Base-by-base conservation (phyloP, 2,329 filamentous ascomycete genomes). In the Exophiala sp. region DNA sequence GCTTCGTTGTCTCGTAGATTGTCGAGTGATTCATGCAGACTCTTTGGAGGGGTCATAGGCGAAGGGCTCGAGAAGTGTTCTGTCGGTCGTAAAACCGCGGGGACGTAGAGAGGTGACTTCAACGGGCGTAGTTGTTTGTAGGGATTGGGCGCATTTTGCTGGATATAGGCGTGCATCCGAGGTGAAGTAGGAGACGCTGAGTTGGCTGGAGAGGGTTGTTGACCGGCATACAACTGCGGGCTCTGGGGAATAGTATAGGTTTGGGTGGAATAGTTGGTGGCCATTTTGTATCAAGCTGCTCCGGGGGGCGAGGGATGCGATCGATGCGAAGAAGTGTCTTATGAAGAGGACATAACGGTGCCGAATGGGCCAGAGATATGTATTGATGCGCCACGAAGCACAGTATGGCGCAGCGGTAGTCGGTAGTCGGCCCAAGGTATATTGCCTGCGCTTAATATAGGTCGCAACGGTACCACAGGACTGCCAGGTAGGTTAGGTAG, bases 71-170 rank as follows among this genome's bases (percentile, higher is more conserved):
- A 64, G 11, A 75, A 73, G 49, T 73, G 71, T 64, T 82, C 76
- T 23, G 79, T 82, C 45, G 77, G 80, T 46, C 81, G 73, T 55
- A 83, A 68, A 6, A 76, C 80, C 9, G 81, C 81, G 19, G 81
- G 81, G 18, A 82, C 75, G 62, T 83, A 83, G 44, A 82, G 70
- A 24, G 80, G 79, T 18, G 74, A 73, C 64, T 81, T 80, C 42
- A 74, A 74, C 18, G 77, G 78, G 48, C 79, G 76, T 51, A 82
- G 67, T 66, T 82, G 78, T 53, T 76, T 75, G 19, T 72, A 71
- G 53, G 77, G 74, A 27, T 60, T 58, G 10, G 59, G 59, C 11
- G 62, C 49, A 39, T 60, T 56, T 43, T 60, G 58, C 9, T 66
- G 58, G 0, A 64, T 52, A n/a, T 65, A 62, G n/a, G 63, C 64